phyloP scores from a whole-genome alignment of 2,329 filamentous ascomycete genomes.

The Fusarium sp. region DNA sequence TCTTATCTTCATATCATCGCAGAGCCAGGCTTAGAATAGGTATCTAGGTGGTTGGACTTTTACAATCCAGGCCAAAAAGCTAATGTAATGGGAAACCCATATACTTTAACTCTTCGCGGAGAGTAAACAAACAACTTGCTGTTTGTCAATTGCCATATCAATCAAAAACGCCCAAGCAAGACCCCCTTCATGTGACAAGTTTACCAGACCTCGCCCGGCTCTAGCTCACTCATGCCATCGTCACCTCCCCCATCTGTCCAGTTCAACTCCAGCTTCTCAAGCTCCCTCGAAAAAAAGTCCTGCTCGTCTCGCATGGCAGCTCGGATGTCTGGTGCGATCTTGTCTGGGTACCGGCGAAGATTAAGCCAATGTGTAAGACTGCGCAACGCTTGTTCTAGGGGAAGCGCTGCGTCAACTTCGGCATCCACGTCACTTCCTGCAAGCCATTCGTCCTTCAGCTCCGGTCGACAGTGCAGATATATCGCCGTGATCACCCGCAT shows the following conservation, averaged over 20 bases:
- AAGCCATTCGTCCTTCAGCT: conserved; percentile 95
- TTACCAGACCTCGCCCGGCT: conserved; percentile 49
- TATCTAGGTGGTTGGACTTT: not conserved
- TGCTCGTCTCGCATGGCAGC: conserved; percentile 76
- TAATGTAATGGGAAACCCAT: not conserved
- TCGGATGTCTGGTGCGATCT: conserved; percentile 72
- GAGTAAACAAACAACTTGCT: not conserved
- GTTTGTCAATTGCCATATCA: not conserved
- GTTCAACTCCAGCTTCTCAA: conserved; percentile 75
- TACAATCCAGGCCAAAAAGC: not conserved
- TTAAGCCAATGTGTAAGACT: conserved; percentile 97
- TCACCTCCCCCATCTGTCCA: conserved; percentile 58
- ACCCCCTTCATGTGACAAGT: conserved; percentile 8
- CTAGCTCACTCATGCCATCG: conserved; percentile 50
- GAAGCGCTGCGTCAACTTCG: conserved; percentile 92
- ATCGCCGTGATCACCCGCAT: conserved; percentile 99
- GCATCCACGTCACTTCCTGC: conserved; percentile 91
- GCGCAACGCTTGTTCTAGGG: conserved; percentile 89
- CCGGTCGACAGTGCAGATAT: conserved; percentile 91
- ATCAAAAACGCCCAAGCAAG: conserved; percentile 3
- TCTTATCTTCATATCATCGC: not conserved
- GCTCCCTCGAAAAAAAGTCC: conserved; percentile 82
- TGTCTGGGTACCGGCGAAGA: conserved; percentile 81
- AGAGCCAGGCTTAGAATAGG: not conserved
- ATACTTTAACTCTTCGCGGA: not conserved